Evolutionary conservation across 257 asterid genomes (phyloP).

Genomic region (Primulina huaijiensis): DNA sequence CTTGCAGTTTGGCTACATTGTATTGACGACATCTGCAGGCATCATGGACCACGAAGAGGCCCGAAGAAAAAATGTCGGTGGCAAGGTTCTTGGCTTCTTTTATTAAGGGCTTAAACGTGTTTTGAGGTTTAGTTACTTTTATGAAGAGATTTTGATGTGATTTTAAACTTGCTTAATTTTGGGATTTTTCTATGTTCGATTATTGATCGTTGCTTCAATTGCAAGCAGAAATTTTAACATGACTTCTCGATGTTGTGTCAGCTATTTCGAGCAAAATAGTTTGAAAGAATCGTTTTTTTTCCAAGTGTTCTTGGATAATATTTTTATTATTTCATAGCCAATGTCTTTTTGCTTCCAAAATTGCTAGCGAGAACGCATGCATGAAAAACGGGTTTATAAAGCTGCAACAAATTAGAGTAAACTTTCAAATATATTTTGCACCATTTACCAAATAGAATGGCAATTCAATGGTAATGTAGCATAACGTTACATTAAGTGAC

Average conservation of each 20-base stretch:
- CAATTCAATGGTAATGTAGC: background rate
- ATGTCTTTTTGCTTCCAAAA: too few relatives aligned
- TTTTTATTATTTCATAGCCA: too few relatives aligned
- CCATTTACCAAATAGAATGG: background rate
- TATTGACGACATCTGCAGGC: slow-evolving; percentile 10
- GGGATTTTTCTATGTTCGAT: background rate
- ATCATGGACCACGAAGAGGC: slow-evolving; percentile 20
- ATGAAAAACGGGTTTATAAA: background rate
- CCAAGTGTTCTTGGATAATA: background rate
- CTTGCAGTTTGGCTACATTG: slow-evolving; percentile 16
- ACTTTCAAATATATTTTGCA: too few relatives aligned
- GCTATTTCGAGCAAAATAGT: background rate
- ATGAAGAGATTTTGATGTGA: background rate
- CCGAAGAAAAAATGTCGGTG: slow-evolving; percentile 13
- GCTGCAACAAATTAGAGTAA: too few relatives aligned
- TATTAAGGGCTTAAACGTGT: background rate
- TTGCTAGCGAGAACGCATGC: background rate
- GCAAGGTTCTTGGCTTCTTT: slow-evolving; percentile 20
- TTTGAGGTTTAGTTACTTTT: too few relatives aligned
- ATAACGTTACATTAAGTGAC: too few relatives aligned
- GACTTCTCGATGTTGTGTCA: background rate
- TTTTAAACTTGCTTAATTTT: background rate
- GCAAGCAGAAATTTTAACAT: background rate
- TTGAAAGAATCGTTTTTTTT: too few relatives aligned
- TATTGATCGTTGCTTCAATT: background rate